Evolutionary conservation across 257 asterid species (phyloP), one percentile per base, ranked within the genome.

Genomic region (Datura wrightii): DNA sequence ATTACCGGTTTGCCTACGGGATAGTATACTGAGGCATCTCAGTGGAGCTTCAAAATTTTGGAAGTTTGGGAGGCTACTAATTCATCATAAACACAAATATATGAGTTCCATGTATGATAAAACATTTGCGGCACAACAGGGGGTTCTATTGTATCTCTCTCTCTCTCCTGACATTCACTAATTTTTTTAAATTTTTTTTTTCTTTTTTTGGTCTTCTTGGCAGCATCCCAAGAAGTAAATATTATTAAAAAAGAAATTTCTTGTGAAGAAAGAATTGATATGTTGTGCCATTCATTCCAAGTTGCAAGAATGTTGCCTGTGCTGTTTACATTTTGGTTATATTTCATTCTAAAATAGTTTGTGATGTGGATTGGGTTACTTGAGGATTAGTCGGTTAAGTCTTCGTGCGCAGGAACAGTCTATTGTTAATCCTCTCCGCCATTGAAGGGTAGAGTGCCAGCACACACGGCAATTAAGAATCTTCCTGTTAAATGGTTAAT

Each of bases 11-110:
- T 82, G 83, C 82, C 55, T 54, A 86, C 82, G 78, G 87, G 76
- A 18, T 80, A 15, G 66, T 55, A 58, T 66, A 53, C 82, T 53
- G 65, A 67, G 85, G 87, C 84, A 83, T 81, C 54, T 84, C 83
- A 48, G 70, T 63, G 94, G 92, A 92, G 95, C 95, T 92, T 91
- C 96, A 86, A 92, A 94, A 89, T 71, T 92, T 95, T 95, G 94
- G 93, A 90, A 89, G 86, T 80, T 83, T 85, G 90, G 42, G 81
- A 48, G 81, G 81, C 44, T 52, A 78, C 82, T 78, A 78, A 78
- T 78, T 78, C 44, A 52, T 31, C 44, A 74, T 48, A 11, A 74
- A 13, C 16, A 74, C 60, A 65, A n/a, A 48, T 10, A 6, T 36
- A 36, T 24, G 82, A 76, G 82, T 50, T 78, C 15, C 31, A 15